Evolutionary conservation across 192 early-diverging fungal genomes (phyloP).

Genomic region (Linnemannia schmuckeri): DNA sequence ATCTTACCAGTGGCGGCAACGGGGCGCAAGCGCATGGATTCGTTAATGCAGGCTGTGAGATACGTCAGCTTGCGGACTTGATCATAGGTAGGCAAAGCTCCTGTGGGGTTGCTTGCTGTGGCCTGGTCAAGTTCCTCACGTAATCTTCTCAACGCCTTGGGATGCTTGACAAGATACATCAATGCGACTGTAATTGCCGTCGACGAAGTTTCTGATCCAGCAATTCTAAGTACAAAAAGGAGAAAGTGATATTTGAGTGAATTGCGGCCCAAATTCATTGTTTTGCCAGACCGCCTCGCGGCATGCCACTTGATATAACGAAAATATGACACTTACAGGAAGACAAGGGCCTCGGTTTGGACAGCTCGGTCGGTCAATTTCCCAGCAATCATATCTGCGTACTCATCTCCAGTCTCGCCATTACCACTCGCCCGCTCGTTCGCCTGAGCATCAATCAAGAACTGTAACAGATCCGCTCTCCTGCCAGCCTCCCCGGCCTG

Average conservation of each 20-base stretch:
- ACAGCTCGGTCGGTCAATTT: constrained; percentile 40
- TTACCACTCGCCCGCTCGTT: constrained; percentile 30
- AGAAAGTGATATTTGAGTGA: background rate
- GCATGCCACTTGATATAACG: background rate
- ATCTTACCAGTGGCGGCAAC: constrained; percentile 49
- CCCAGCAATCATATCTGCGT: constrained; percentile 39
- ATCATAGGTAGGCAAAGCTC: constrained; percentile 48
- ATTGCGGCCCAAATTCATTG: background rate
- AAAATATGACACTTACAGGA: constrained; percentile 33
- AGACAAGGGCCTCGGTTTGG: constrained; percentile 41
- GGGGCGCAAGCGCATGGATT: constrained; percentile 66
- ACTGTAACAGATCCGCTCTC: constrained; percentile 34
- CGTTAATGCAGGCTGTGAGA: constrained; percentile 66
- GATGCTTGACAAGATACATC: constrained; percentile 45
- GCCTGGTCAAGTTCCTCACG: constrained; percentile 42
- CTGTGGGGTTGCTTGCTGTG: constrained; percentile 19
- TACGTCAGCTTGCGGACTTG: constrained; percentile 63
- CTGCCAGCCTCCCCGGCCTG: constrained; percentile 20
- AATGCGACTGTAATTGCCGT: constrained; percentile 36
- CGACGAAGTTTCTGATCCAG: constrained; percentile 52
- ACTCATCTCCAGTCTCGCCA: constrained; percentile 37
- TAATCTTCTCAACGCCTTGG: constrained; percentile 29
- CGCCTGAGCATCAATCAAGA: constrained; percentile 41
- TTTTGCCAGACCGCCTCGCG: background rate
- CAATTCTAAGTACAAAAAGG: constrained; percentile 26